Base-by-base conservation (phyloP, 176 grass and related monocot species). In the Eleusine coracana region DNA sequence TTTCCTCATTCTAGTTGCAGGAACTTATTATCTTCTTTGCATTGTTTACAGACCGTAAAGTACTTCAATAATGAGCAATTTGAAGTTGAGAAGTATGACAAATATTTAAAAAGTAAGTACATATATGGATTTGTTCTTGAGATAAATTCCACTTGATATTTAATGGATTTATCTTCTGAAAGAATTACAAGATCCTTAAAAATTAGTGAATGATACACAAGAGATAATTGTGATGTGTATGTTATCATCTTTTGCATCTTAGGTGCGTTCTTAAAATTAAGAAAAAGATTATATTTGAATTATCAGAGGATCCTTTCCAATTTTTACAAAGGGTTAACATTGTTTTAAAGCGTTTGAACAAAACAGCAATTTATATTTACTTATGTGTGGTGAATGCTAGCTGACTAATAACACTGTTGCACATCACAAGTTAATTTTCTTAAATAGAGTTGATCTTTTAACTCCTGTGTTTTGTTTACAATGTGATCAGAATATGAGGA, bases 31-130 rank as follows among this genome's bases (percentile, higher is more conserved):
- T 70, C 48, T 88, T 78, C n/a, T 58, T 88, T 89, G 83, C 27
- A 46, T 79, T 83, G 38, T 74, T n/a, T 81, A 23, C 87, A 95
- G 93, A 98, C 96, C 58, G 96, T 98, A 20, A 98, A 98, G 45
- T 98, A 95, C 89, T 98, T 98, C 89, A 98, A 90, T 90, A 98
- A 98, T 12, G 93, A 98, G 88, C 73, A 82, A 51, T 94, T 90
- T 90, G 96, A 98, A 92, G 96, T 92, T 63, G 64, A 91, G 80
- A 98, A 95, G 68, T 98, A 95, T 48, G 96, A 98, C 87, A 95
- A 88, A 82, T 95, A 93, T 84, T 93, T 98, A 65, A 89, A 88
- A 77, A 95, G 96, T 98, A 80, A 95, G 96, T 90, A 44, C 20
- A 79, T 72, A 78, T 86, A 45, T 85, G 41, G 54, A 76, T 85